Evolutionary conservation across 768 basidiomycete genomes (phyloP).

Genomic region (Rhodotorula taiwanensis): DNA sequence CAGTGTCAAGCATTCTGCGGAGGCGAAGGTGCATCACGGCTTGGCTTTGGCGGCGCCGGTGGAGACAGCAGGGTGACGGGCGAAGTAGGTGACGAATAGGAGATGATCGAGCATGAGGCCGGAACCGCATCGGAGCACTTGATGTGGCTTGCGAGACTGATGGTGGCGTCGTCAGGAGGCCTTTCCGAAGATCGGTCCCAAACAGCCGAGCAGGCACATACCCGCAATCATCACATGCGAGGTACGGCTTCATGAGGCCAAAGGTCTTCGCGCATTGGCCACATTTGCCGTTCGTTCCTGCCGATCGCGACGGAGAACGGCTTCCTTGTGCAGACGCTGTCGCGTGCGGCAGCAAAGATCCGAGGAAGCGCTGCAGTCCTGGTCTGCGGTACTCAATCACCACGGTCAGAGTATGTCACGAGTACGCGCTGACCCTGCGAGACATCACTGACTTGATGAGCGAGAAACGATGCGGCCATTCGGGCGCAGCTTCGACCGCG

Average conservation of each 20-base stretch:
- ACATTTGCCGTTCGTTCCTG: conserved; percentile 52
- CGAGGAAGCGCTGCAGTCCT: conserved; percentile 47
- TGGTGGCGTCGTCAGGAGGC: too few relatives aligned
- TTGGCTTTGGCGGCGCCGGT: not conserved
- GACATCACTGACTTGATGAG: conserved; percentile 53
- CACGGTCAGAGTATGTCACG: not conserved
- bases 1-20: too few relatives aligned
- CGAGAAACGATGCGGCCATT: conserved; percentile 64
- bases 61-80: not conserved
- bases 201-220: conserved; percentile 51
- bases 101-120: not conserved
- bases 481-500: not conserved
- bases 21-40: too few relatives aligned
- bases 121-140: conserved; percentile 26
- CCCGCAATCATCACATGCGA: conserved; percentile 85
- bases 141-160: conserved; percentile 25
- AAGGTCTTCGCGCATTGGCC: conserved; percentile 74
- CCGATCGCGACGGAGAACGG: too few relatives aligned
- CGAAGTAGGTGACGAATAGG: not conserved
- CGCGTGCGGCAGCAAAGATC: conserved; percentile 10
- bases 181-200: too few relatives aligned
- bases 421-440: too few relatives aligned
- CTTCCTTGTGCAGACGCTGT: not conserved
- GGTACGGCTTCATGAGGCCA: conserved; percentile 68
- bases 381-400: conserved; percentile 45